Evolutionary conservation across 257 asterid species (phyloP).

Genomic region (Echium plantagineum): DNA sequence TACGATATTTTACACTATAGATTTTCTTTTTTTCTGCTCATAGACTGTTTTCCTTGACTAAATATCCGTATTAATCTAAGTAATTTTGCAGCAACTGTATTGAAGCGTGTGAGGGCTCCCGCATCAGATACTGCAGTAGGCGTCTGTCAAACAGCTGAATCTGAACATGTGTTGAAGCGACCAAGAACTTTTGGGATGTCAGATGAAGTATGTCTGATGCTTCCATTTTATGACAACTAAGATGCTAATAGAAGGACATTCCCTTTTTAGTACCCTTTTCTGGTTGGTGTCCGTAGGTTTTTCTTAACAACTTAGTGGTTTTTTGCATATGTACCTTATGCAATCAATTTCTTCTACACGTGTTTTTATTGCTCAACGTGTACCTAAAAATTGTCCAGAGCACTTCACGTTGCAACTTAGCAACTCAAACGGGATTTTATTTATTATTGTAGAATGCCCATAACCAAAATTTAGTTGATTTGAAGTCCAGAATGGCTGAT

Average conservation of each 20-base stretch:
- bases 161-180: slow-evolving; percentile 44
- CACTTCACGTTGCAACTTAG: neutral
- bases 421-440: neutral
- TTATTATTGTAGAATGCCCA: slow-evolving; percentile 39
- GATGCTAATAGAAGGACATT: neutral
- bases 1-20: neutral
- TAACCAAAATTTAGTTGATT: slow-evolving; percentile 34
- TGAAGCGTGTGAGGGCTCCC: slow-evolving; percentile 50
- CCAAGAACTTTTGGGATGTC: slow-evolving; percentile 42
- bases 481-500: slow-evolving; percentile 39
- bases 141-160: slow-evolving; percentile 52
- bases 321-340: neutral
- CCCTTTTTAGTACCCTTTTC: neutral
- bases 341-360: no score
- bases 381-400: neutral
- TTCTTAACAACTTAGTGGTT: no score
- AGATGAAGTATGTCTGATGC: slow-evolving; percentile 35
- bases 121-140: slow-evolving; percentile 36
- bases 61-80: slow-evolving; percentile 2
- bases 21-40: neutral
- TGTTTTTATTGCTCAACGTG: neutral
- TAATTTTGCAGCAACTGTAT: slow-evolving; percentile 21
- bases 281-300: neutral
- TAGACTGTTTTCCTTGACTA: slow-evolving; percentile 1
- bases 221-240: neutral